These are phyloP conservation scores for Trypanosoma rangeli DNA, from an alignment of 208 protist genomes.

Conservation along the genomic window DNA sequence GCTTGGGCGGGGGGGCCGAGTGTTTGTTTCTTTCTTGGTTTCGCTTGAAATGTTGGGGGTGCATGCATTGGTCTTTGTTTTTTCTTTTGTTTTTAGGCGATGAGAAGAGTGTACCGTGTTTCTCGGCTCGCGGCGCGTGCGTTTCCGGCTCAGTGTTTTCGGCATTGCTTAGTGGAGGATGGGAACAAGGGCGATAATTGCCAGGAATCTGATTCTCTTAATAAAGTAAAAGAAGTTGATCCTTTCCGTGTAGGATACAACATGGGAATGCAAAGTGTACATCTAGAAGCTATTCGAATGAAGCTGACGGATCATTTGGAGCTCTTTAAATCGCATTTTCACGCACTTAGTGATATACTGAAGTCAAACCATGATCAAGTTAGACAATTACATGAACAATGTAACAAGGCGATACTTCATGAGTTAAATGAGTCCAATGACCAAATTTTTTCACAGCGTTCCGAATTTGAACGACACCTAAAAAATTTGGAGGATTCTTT, in stretches of 20 bases:
- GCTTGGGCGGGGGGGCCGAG: too few relatives aligned
- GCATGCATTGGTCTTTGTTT: too few relatives aligned
- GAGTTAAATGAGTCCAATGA: conserved; percentile 20
- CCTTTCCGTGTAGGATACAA: conserved; percentile 33
- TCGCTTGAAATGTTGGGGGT: too few relatives aligned
- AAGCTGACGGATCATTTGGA: conserved; percentile 32
- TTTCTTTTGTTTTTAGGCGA: too few relatives aligned
- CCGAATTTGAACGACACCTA: conserved; percentile 9
- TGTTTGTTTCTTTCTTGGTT: too few relatives aligned
- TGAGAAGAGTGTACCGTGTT: not conserved
- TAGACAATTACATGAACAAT: conserved; percentile 17
- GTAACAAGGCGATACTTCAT: conserved; percentile 21
- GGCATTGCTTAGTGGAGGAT: not conserved
- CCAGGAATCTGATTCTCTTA: not conserved
- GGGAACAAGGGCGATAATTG: not conserved
- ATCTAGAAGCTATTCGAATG: conserved; percentile 31
- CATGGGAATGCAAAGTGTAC: conserved; percentile 35
- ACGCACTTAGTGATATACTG: conserved; percentile 15
- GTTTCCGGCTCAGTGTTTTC: not conserved
- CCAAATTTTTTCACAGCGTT: conserved; percentile 13
- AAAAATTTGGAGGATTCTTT: conserved; percentile 19
- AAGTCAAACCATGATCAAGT: conserved; percentile 22
- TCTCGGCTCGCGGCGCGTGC: not conserved
- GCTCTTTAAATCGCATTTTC: conserved; percentile 32
- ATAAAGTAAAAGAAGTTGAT: conserved; percentile 16